Conservation (phyloP, 1,284 basidiomycete genomes). For the Irpex lacteus region DNA sequence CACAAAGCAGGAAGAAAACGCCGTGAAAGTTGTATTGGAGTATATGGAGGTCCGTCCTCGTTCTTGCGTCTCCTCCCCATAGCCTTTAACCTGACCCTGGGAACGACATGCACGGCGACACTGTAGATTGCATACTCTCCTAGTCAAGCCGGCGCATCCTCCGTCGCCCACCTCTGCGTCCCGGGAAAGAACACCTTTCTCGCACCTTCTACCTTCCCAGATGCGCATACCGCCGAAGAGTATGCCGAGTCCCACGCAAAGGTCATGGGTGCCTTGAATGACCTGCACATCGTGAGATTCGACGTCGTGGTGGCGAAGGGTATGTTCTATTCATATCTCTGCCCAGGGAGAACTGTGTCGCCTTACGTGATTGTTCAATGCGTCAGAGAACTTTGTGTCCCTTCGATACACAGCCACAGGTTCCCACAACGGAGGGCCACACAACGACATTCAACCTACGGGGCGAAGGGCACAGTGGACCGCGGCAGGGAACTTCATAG, state of each 20-base stretch:
- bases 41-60: conserved; percentile 15
- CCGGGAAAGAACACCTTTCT: conserved; percentile 14
- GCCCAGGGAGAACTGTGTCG: neutral
- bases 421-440: conserved; percentile 13
- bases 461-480: conserved; percentile 16
- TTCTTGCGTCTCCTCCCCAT: neutral
- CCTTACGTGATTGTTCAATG: neutral
- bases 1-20: conserved; percentile 10
- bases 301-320: conserved; percentile 18
- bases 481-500: conserved; percentile 17
- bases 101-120: no score
- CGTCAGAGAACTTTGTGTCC: conserved; percentile 17
- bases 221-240: conserved; percentile 16
- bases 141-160: conserved; percentile 10
- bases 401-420: conserved; percentile 18
- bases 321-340: neutral
- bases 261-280: conserved; percentile 17
- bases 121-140: conserved; percentile 18
- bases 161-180: conserved; percentile 15
- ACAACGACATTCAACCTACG: conserved; percentile 16
- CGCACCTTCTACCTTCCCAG: conserved; percentile 16
- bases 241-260: conserved; percentile 15
- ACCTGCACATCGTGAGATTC: conserved; percentile 17
- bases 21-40: conserved; percentile 15
- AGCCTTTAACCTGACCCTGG: neutral